These are phyloP conservation scores for Aureobasidium leucospermi DNA, from an alignment of 2,329 filamentous ascomycete species.

Conservation along the genomic window DNA sequence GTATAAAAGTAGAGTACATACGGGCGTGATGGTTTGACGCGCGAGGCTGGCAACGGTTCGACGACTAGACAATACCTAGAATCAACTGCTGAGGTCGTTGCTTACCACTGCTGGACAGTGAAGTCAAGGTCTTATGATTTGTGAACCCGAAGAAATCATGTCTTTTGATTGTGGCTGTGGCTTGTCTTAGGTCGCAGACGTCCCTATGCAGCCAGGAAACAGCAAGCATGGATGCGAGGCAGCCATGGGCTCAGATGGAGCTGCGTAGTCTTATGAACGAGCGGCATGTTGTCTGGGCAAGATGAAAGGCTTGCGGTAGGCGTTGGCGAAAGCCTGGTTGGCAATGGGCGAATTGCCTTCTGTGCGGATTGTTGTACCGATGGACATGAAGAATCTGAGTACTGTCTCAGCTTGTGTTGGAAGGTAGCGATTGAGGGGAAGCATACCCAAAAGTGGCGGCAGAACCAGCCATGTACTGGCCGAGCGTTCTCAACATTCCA, in stretches of 20 bases:
- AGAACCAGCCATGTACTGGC: constrained; percentile 94
- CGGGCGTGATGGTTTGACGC: not conserved
- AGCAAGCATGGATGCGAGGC: no score
- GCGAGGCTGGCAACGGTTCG: not conserved
- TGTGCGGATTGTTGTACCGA: constrained; percentile 91
- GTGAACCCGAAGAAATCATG: no score
- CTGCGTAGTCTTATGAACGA: not conserved
- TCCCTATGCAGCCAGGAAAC: no score
- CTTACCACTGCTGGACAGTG: no score
- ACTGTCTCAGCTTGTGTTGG: not conserved
- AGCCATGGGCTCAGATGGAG: not conserved
- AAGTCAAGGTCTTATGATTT: no score
- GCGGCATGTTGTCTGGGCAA: constrained; percentile 38
- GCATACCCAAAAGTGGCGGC: constrained; percentile 61
- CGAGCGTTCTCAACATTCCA: constrained; percentile 86
- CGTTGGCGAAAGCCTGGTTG: constrained; percentile 66
- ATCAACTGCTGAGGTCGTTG: no score
- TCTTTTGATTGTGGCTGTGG: no score
- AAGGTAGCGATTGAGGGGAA: no score
- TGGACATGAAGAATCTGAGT: constrained; percentile 89
- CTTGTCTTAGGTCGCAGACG: no score
- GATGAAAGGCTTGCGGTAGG: constrained; percentile 67
- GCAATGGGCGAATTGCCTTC: constrained; percentile 68
- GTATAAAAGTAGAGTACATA: constrained; percentile 7
- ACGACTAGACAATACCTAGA: no score